Percentiles rank a stretch among this genome's conserved stretches.
phyloP scores from a whole-genome alignment of 495 filamentous ascomycete genomes.

The Talaromyces stipitatus region DNA sequence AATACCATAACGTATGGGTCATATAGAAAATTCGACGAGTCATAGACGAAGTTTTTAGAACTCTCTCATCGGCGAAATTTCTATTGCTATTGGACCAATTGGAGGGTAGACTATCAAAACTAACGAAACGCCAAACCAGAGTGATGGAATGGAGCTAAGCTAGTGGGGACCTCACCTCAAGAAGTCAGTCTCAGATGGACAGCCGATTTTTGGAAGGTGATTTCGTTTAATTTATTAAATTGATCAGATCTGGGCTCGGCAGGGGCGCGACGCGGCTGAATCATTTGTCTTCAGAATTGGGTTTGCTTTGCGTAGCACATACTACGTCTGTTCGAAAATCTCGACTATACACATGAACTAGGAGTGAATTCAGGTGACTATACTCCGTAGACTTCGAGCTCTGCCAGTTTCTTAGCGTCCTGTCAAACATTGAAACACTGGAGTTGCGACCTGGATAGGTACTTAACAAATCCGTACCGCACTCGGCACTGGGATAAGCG shows the following conservation, averaged over 20 bases:
- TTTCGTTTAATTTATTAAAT: not conserved
- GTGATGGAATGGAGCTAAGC: not conserved
- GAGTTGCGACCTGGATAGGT: not conserved
- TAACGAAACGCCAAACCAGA: slow-evolving; percentile 5
- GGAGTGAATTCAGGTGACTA: not conserved
- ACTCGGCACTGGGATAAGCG: not conserved
- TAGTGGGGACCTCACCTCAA: not conserved
- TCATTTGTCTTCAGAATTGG: not conserved
- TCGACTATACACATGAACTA: too few species aligned
- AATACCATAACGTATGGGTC: too few species aligned
- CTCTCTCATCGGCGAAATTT: not conserved
- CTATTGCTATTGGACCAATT: not conserved
- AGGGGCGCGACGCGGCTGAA: not conserved
- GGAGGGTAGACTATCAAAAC: not conserved
- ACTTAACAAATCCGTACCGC: not conserved
- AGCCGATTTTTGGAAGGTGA: not conserved
- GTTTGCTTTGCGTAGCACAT: not conserved
- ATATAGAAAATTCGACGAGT: not conserved
- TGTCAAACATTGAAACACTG: not conserved
- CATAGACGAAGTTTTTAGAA: not conserved
- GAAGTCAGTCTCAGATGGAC: not conserved
- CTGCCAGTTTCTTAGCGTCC: too few species aligned
- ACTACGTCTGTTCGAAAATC: too few species aligned
- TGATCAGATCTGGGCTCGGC: not conserved
- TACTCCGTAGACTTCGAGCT: not conserved